phyloP scores from a whole-genome alignment of 2,329 filamentous ascomycete species.

The Diaporthe citriasiana region DNA sequence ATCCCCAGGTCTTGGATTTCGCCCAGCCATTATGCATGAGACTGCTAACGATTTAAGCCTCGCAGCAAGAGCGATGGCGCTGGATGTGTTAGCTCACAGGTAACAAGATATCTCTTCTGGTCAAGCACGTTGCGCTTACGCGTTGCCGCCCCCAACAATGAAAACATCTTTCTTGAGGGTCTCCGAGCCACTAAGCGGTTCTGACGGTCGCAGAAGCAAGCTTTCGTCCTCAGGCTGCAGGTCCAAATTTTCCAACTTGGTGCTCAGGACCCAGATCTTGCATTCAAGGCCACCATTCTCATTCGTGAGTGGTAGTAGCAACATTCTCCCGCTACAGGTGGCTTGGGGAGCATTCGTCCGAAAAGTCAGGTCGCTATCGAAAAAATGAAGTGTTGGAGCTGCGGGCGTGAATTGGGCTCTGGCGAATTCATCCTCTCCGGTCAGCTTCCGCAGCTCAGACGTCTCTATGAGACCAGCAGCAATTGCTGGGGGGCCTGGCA shows the following conservation, averaged over 20 bases:
- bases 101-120: not conserved
- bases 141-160: constrained; percentile 52
- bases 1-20: constrained; percentile 53
- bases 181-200: constrained; percentile 37
- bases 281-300: constrained; percentile 41
- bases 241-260: constrained; percentile 48
- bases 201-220: constrained; percentile 45
- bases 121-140: constrained; percentile 12
- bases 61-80: constrained; percentile 50
- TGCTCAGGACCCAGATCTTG: constrained; percentile 54
- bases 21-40: constrained; percentile 53
- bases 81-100: not conserved
- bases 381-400: constrained; percentile 43
- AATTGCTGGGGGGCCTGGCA: constrained; percentile 44
- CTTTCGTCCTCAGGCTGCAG: constrained; percentile 49
- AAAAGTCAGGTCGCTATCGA: constrained; percentile 52
- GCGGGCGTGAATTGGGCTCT: constrained; percentile 25
- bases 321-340: constrained; percentile 50
- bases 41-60: constrained; percentile 56
- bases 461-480: constrained; percentile 25
- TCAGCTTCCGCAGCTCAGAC: not conserved
- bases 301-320: constrained; percentile 47
- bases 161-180: constrained; percentile 50
- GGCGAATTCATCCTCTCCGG: not conserved
- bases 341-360: constrained; percentile 50